Conservation (phyloP, 768 basidiomycete species). For the Suillus subaureus region DNA sequence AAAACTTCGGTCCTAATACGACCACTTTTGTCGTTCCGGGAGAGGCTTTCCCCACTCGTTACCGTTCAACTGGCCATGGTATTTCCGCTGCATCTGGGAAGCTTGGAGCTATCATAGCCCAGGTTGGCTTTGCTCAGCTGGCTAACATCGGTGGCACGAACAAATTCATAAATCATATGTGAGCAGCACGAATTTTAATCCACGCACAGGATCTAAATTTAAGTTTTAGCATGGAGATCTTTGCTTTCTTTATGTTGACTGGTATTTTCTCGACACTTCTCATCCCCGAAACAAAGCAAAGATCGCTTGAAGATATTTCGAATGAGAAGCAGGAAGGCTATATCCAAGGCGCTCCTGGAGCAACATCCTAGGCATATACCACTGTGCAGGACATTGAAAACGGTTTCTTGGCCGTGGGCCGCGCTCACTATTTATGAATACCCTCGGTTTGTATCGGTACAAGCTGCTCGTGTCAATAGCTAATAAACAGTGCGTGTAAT, state of each 20-base stretch:
- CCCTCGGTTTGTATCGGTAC: not conserved
- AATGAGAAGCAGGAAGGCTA: slow-evolving; percentile 71
- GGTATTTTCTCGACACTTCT: slow-evolving; percentile 82
- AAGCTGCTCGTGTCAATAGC: not conserved
- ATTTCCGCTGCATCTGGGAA: slow-evolving; percentile 85
- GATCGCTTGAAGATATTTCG: slow-evolving; percentile 70
- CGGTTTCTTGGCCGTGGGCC: not conserved
- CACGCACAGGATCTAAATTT: slow-evolving; percentile 12
- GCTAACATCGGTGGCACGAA: slow-evolving; percentile 69
- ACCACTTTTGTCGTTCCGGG: slow-evolving; percentile 84
- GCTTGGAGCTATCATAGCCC: slow-evolving; percentile 78
- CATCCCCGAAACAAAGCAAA: slow-evolving; percentile 76
- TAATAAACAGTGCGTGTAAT: not conserved
- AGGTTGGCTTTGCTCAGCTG: slow-evolving; percentile 73
- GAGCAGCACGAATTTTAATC: slow-evolving; percentile 27
- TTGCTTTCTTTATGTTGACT: slow-evolving; percentile 86
- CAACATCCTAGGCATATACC: not conserved
- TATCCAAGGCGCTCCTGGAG: slow-evolving; percentile 27
- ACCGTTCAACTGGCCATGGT: slow-evolving; percentile 84
- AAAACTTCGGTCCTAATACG: slow-evolving; percentile 83
- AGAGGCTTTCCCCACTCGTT: slow-evolving; percentile 86
- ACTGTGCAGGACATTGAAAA: not conserved
- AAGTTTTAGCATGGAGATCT: slow-evolving; percentile 64
- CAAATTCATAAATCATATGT: slow-evolving; percentile 70
- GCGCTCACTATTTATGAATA: not conserved